Evolutionary conservation across 1,139 yeast species (phyloP).

Genomic region (Blastobotrys indianensis): DNA sequence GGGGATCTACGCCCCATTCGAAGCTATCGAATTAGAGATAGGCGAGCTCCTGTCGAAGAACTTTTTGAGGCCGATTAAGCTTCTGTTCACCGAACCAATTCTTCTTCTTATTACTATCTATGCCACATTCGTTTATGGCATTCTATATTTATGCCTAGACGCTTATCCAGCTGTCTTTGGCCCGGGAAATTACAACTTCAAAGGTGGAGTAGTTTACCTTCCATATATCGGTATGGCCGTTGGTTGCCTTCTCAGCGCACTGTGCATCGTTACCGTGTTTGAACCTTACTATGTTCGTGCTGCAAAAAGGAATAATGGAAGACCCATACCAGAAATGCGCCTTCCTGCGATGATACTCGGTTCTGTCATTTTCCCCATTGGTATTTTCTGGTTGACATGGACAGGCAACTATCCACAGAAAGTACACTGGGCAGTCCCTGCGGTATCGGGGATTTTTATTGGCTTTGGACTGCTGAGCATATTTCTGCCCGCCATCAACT

Average conservation of each 20-base stretch:
- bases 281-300: slow-evolving; percentile 37
- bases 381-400: slow-evolving; percentile 84
- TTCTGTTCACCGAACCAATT: slow-evolving; percentile 71
- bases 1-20: slow-evolving; percentile 84
- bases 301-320: slow-evolving; percentile 46
- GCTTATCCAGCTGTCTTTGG: slow-evolving; percentile 72
- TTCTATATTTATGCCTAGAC: slow-evolving; percentile 69
- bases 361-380: slow-evolving; percentile 62
- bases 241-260: slow-evolving; percentile 23
- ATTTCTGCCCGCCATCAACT: slow-evolving; percentile 72
- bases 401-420: slow-evolving; percentile 62
- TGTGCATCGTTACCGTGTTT: slow-evolving; percentile 25
- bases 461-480: slow-evolving; percentile 74
- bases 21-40: slow-evolving; percentile 55
- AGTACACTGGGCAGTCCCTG: slow-evolving; percentile 84
- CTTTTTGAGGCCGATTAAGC: slow-evolving; percentile 59
- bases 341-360: slow-evolving; percentile 70
- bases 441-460: slow-evolving; percentile 61
- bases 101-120: slow-evolving; percentile 62
- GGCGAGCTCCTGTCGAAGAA: slow-evolving; percentile 65
- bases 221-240: slow-evolving; percentile 44
- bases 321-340: slow-evolving; percentile 73
- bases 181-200: slow-evolving; percentile 48
- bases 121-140: slow-evolving; percentile 80
- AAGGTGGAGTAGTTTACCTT: slow-evolving; percentile 48